These are phyloP conservation scores for Leucosporidium scottii DNA, from an alignment of 768 basidiomycete species.

Conservation along the genomic window DNA sequence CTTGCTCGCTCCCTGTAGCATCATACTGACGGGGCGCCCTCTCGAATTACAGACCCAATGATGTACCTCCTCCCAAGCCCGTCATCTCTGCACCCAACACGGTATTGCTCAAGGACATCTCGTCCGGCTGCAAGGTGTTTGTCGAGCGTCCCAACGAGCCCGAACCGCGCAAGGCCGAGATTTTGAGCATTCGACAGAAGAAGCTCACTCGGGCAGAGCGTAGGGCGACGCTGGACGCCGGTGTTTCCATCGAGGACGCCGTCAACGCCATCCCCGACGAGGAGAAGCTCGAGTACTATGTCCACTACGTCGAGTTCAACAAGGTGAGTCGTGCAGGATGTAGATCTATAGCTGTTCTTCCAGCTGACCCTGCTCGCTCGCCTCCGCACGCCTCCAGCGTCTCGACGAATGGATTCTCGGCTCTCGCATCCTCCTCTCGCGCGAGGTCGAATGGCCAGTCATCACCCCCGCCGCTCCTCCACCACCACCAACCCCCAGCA, in stretches of 20 bases:
- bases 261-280: constrained; percentile 65
- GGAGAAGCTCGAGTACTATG: constrained; percentile 66
- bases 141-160: constrained; percentile 70
- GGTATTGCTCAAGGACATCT: constrained; percentile 24
- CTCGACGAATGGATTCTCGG: constrained; percentile 95
- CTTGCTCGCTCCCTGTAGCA: no score
- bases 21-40: no score
- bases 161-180: constrained; percentile 91
- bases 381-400: constrained; percentile 45
- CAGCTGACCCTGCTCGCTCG: neutral
- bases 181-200: constrained; percentile 88
- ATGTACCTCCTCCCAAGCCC: constrained; percentile 18
- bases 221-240: constrained; percentile 41
- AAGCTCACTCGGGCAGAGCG: constrained; percentile 50
- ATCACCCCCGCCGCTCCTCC: constrained; percentile 29
- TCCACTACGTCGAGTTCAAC: constrained; percentile 98
- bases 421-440: constrained; percentile 69
- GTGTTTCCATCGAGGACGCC: constrained; percentile 44
- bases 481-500: constrained; percentile 1
- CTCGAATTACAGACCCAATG: no score
- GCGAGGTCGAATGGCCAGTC: constrained; percentile 86
- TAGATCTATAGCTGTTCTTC: neutral
- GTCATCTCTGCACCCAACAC: constrained; percentile 35
- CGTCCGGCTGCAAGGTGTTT: constrained; percentile 81
- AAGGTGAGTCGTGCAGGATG: constrained; percentile 47